Percentiles rank a stretch among this genome's conserved stretches.
Evolutionary conservation across 73 alveolate species (phyloP).

Genomic region (Paramecium sexaurelia): DNA sequence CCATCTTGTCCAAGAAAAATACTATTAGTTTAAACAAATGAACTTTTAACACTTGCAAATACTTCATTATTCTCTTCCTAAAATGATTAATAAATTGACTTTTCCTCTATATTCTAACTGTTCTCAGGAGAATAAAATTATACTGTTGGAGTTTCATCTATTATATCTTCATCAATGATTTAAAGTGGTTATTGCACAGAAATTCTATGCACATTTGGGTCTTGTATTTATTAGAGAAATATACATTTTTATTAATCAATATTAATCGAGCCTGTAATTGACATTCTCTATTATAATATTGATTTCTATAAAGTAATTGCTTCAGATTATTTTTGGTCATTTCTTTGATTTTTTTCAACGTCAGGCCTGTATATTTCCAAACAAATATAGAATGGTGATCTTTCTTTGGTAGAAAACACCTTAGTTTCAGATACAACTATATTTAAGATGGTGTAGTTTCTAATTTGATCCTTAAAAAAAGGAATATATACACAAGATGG

Average conservation of each 20-base stretch:
- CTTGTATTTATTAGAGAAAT: neutral
- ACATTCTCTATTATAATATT: neutral
- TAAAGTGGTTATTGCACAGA: neutral
- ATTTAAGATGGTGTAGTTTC: conserved; percentile 72
- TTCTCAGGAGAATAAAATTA: neutral
- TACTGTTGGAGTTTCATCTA: conserved; percentile 27
- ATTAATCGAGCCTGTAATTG: neutral
- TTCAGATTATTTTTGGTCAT: neutral
- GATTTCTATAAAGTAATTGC: conserved; percentile 8
- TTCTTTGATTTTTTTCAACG: conserved; percentile 50
- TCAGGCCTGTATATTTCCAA: conserved; percentile 76
- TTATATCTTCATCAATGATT: conserved; percentile 17
- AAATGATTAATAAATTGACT: neutral
- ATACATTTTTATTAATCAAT: neutral
- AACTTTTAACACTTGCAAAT: neutral
- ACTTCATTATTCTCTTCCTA: neutral
- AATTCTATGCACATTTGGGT: neutral
- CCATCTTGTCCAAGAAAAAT: neutral
- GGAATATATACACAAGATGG: conserved; percentile 82
- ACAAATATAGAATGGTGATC: conserved; percentile 79
- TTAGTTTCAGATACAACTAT: conserved; percentile 72
- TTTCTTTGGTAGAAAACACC: conserved; percentile 74
- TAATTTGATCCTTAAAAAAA: conserved; percentile 64
- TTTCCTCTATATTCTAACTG: neutral
- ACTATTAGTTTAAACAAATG: neutral